Percentiles rank a stretch among this genome's conserved stretches.
Evolutionary conservation across 2,329 filamentous ascomycete genomes (phyloP).

Genomic region (Exserohilum turcica): DNA sequence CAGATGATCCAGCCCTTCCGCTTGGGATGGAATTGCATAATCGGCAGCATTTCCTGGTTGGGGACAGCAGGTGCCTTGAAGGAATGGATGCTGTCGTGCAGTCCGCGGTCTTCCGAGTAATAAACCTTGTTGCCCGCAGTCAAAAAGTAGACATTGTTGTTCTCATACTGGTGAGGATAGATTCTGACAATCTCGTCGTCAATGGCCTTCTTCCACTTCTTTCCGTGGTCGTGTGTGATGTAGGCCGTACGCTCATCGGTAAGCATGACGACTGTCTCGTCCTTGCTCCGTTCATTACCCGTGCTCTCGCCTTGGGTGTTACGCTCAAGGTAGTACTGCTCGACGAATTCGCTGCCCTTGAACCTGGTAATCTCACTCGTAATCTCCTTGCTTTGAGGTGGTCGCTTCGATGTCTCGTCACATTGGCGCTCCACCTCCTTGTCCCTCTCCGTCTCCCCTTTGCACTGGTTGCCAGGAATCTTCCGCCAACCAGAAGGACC

Average conservation of each 20-base stretch:
- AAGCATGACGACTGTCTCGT: slow-evolving; percentile 74
- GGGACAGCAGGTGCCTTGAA: slow-evolving; percentile 72
- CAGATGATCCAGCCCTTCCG: slow-evolving; percentile 86
- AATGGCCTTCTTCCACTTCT: slow-evolving; percentile 78
- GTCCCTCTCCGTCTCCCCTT: slow-evolving; percentile 51
- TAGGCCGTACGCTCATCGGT: slow-evolving; percentile 67
- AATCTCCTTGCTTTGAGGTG: slow-evolving; percentile 70
- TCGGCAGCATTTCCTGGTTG: slow-evolving; percentile 56
- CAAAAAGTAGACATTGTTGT: slow-evolving; percentile 85
- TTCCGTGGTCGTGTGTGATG: slow-evolving; percentile 84
- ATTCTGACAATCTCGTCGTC: slow-evolving; percentile 73
- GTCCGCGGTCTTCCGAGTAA: slow-evolving; percentile 80
- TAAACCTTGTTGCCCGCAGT: slow-evolving; percentile 70
- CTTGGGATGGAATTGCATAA: slow-evolving; percentile 81
- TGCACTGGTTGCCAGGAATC: slow-evolving; percentile 70
- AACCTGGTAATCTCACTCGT: slow-evolving; percentile 66
- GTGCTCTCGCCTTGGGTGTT: slow-evolving; percentile 70
- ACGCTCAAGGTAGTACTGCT: slow-evolving; percentile 79
- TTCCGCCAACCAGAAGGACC: slow-evolving; percentile 90
- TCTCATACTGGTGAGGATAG: slow-evolving; percentile 78
- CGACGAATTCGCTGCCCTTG: slow-evolving; percentile 59
- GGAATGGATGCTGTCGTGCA: slow-evolving; percentile 65
- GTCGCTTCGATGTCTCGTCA: slow-evolving; percentile 60
- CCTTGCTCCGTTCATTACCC: slow-evolving; percentile 63
- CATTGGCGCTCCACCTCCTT: slow-evolving; percentile 73